Conservation (phyloP, 1,139 yeast genomes). For the Hansenula lynferdii region DNA sequence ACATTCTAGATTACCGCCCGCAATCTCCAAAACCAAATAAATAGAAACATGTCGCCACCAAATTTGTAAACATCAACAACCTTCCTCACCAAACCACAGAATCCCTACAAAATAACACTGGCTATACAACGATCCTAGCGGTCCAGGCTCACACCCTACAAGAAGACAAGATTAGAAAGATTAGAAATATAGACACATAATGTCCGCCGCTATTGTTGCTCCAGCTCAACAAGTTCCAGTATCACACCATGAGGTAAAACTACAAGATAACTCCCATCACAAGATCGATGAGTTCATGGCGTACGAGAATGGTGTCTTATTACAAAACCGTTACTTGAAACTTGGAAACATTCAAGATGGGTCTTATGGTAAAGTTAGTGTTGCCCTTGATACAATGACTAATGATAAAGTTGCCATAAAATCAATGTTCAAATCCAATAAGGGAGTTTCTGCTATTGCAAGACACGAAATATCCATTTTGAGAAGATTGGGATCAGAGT, state of each 20-base stretch:
- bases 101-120: too few relatives aligned
- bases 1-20: not conserved
- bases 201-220: too few relatives aligned
- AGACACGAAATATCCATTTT: conserved; percentile 65
- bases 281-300: conserved; percentile 13
- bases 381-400: conserved; percentile 53
- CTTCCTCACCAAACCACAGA: too few relatives aligned
- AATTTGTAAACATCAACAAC: not conserved
- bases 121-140: too few relatives aligned
- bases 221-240: not conserved
- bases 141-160: too few relatives aligned
- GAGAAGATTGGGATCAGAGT: conserved; percentile 41
- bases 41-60: too few relatives aligned
- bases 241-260: too few relatives aligned
- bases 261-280: too few relatives aligned
- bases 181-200: too few relatives aligned
- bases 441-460: conserved; percentile 32
- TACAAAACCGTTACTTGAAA: conserved; percentile 51
- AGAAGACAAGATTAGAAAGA: too few relatives aligned
- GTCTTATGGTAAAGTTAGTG: conserved; percentile 75
- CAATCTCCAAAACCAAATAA: too few relatives aligned
- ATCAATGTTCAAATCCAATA: conserved; percentile 38
- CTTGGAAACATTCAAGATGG: conserved; percentile 73
- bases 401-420: conserved; percentile 62
- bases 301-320: conserved; percentile 37